A percentile compares a stretch with the other conserved stretches of the same genome.
These are phyloP conservation scores for Brettanomyces custersianus DNA, from an alignment of 805 yeast genomes.

Conservation along the genomic window DNA sequence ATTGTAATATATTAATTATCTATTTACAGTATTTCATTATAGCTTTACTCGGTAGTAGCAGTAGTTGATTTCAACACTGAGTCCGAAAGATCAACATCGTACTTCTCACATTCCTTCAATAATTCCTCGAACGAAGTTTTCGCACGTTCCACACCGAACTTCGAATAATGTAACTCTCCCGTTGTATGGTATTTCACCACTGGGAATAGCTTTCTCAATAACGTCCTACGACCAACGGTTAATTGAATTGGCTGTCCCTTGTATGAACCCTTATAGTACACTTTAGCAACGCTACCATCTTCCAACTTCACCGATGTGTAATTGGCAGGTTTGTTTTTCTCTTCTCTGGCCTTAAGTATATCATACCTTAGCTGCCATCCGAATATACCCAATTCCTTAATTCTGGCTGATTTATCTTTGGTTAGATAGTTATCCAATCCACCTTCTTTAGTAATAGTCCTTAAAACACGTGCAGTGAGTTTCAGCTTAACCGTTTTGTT, in stretches of 20 bases:
- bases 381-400: conserved; percentile 83
- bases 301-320: conserved; percentile 20
- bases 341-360: conserved; percentile 41
- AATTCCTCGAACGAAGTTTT: conserved; percentile 39
- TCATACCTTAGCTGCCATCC: conserved; percentile 89
- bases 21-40: not conserved
- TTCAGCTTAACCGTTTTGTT: conserved; percentile 45
- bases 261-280: conserved; percentile 40
- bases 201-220: conserved; percentile 47
- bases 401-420: conserved; percentile 82
- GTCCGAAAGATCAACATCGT: conserved; percentile 29
- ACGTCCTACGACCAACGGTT: conserved; percentile 55
- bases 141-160: conserved; percentile 38
- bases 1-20: not conserved
- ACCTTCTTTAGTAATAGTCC: conserved; percentile 87
- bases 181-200: conserved; percentile 34
- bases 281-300: conserved; percentile 26
- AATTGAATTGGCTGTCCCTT: conserved; percentile 38
- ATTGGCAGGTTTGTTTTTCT: conserved; percentile 31
- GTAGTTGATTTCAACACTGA: not conserved
- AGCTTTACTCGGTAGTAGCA: not conserved
- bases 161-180: conserved; percentile 34
- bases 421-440: conserved; percentile 85
- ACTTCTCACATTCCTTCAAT: conserved; percentile 37
- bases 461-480: conserved; percentile 72